Evolutionary conservation across 257 asterid genomes (phyloP), one percentile per base, ranked within the genome.

Genomic region (Solanum paucissectum): DNA sequence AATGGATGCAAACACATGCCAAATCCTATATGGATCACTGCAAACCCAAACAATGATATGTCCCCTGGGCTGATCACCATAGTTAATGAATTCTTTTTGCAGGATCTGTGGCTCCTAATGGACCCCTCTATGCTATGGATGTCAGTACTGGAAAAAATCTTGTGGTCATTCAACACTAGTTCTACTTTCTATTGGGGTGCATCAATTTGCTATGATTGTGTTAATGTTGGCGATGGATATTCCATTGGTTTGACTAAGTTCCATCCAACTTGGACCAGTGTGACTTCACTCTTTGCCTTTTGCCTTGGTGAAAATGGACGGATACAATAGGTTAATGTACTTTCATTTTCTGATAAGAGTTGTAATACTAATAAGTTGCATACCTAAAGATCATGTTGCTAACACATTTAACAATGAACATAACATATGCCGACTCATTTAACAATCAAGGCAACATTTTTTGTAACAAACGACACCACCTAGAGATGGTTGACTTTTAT

Each of bases 181-280:
- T 94, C 98, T 87, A 94, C 97, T 16, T 84, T 95, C 12, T 92
- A 94, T n/a, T 95, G 99, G 5, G 99, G 98, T 83, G 98, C 92
- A 7, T 95, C 98, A 0, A 90, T 92, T 9, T 91, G 95, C 92
- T 91, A 94, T 79, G 97, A 95, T 3, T 96, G 99, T 87, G 87
- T 93, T 69, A 93, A 84, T 83, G 84, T 95, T 10, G 96, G 98
- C 9, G 90, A 90, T 77, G 99, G 99, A 21, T 95, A 92, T 87
- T 92, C 96, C 0, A 36, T 92, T 60, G 90, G 94, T 1, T 86
- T 88, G 29, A 93, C 97, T 2, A 89, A 4, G 90, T 93, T 95
- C 66, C 95, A 96, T 73, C 99, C 98, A 5, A 92, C 95, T 62
- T 95, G 98, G 97, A 93, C 91, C 12, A 90, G 92, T 18, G 98